Evolutionary conservation across 2,329 filamentous ascomycete genomes (phyloP).

Genomic region (Ceratocystis lukuohia): DNA sequence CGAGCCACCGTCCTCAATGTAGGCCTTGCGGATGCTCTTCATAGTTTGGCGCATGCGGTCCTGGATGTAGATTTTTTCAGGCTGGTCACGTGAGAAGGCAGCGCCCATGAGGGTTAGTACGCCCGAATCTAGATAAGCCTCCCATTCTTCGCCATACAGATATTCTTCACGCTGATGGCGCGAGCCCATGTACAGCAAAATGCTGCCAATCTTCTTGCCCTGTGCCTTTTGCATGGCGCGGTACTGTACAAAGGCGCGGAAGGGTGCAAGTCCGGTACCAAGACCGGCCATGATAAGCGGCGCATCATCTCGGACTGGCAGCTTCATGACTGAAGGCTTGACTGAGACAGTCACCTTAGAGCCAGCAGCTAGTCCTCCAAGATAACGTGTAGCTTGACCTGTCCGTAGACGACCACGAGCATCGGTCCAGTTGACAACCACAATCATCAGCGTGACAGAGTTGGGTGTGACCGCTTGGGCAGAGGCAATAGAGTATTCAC

Average conservation of each 20-base stretch:
- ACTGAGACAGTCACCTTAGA: constrained; percentile 78
- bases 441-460: constrained; percentile 88
- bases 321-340: constrained; percentile 98
- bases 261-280: constrained; percentile 95
- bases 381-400: constrained; percentile 85
- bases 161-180: constrained; percentile 98
- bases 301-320: constrained; percentile 74
- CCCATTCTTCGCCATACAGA: constrained; percentile 97
- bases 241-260: constrained; percentile 97
- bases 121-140: constrained; percentile 89
- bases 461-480: constrained; percentile 87
- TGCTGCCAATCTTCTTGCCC: constrained; percentile 84
- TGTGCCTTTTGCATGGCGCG: constrained; percentile 96
- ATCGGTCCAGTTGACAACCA: constrained; percentile 93
- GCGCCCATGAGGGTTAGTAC: constrained; percentile 88
- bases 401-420: constrained; percentile 74
- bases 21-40: constrained; percentile 68
- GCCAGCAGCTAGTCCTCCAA: constrained; percentile 62
- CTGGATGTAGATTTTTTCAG: constrained; percentile 98
- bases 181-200: constrained; percentile 90
- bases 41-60: constrained; percentile 90
- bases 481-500: constrained; percentile 98
- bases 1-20: constrained; percentile 72
- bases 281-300: constrained; percentile 98
- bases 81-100: constrained; percentile 93